phyloP scores from a whole-genome alignment of 495 filamentous ascomycete species.

The Penicillium psychrofluorescens region DNA sequence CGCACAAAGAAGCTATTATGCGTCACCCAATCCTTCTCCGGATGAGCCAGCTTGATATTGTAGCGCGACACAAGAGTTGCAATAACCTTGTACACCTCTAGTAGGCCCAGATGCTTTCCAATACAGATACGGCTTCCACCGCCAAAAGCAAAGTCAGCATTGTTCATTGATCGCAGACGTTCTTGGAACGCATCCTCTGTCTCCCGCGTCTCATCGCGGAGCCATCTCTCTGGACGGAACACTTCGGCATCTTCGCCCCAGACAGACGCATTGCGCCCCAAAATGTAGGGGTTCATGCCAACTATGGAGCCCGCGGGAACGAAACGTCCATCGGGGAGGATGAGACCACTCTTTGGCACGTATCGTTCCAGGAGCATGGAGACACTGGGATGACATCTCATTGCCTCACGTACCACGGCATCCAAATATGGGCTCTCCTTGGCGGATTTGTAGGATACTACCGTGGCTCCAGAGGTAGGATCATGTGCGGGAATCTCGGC shows the following conservation, averaged over 20 bases:
- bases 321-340: conserved; percentile 40
- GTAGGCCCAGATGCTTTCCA: conserved; percentile 45
- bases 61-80: conserved; percentile 44
- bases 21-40: conserved; percentile 32
- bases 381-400: conserved; percentile 51
- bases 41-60: conserved; percentile 41
- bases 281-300: conserved; percentile 47
- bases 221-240: conserved; percentile 61
- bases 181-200: conserved; percentile 39
- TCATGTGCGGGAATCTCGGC: conserved; percentile 17
- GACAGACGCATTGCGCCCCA: conserved; percentile 43
- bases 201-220: conserved; percentile 40
- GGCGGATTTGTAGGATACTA: conserved; percentile 35
- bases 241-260: conserved; percentile 57
- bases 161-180: conserved; percentile 29
- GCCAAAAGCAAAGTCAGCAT: conserved; percentile 39
- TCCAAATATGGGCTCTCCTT: conserved; percentile 48
- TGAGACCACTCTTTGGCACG: conserved; percentile 45
- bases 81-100: conserved; percentile 52
- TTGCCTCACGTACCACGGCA: conserved; percentile 55
- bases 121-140: conserved; percentile 48
- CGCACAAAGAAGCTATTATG: conserved; percentile 50
- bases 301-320: conserved; percentile 39
- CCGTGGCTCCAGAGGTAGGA: conserved; percentile 12
- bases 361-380: conserved; percentile 44